These are phyloP conservation scores for Dictyostelium firmibasis DNA, from an alignment of 78 protist genomes.

Conservation along the genomic window DNA sequence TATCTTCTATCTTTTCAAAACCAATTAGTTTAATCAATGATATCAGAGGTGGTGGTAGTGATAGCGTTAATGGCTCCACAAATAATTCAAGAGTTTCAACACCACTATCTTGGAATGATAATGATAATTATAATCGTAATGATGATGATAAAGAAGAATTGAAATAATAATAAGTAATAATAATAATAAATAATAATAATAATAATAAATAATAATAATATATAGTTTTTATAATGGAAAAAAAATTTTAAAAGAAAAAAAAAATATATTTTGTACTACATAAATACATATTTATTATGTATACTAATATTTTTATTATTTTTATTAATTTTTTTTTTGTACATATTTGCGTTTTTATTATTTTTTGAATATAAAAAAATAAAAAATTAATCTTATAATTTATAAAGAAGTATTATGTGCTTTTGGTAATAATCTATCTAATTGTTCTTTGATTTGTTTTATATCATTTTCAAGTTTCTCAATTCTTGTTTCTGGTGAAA, in stretches of 20 bases:
- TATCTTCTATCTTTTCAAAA: slow-evolving; percentile 43
- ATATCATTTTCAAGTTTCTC: slow-evolving; percentile 57
- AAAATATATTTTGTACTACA: background rate
- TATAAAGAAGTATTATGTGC: background rate
- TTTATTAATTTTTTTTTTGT: background rate
- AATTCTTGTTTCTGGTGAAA: slow-evolving; percentile 30
- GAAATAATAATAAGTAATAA: slow-evolving; percentile 1
- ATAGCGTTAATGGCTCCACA: background rate
- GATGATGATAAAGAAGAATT: slow-evolving; percentile 5
- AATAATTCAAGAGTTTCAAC: background rate
- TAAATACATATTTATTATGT: too few species aligned
- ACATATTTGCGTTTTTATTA: background rate
- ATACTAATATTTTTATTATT: background rate
- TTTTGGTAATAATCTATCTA: slow-evolving; percentile 6
- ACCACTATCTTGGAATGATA: background rate
- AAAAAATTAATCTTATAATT: background rate
- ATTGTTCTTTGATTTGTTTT: background rate
- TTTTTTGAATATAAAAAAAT: background rate
- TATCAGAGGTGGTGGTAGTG: background rate
- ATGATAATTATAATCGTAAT: background rate
- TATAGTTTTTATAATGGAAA: background rate
- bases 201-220: too few species aligned
- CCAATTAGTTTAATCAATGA: slow-evolving; percentile 24
- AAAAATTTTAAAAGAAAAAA: too few species aligned
- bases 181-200: too few species aligned